Base-by-base conservation (phyloP, 495 filamentous ascomycete species). In the Daldinia grandis region DNA sequence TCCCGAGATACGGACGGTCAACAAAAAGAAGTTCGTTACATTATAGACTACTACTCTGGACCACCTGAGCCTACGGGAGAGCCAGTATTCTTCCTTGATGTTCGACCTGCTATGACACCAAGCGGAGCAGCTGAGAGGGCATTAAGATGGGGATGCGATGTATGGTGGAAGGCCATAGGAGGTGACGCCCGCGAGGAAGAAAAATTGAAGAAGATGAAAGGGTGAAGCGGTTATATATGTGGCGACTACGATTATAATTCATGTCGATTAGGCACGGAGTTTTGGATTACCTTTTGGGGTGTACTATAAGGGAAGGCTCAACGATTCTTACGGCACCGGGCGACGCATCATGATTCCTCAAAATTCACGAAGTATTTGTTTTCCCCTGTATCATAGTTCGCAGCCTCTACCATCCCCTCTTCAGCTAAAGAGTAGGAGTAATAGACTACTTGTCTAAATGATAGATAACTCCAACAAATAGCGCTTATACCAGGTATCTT, bases 21-120 rank as follows among this genome's bases (percentile, higher is more conserved):
- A 69, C 78, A 76, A 62, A 89, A 88, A 76, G 93, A 98, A 83
- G 84, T 97, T 49, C 87, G 95, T 66, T 99, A 99, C 77, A 91
- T 99, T 56, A 99, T 99, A 74, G 95, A 99, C 76, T 99, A 98
- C 79, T 99, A 99, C 79, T 90, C 90, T 7, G 96, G 88, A 0
- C 88, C 90, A 17, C 91, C 92, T 0, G 95, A 99, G 71, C 89
- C 92, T 4, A 93, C 89, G 0, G 95, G 95, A 2, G 93, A 97
- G 74, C 94, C 95, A 2, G 94, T 98, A 6, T 99, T 99, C 82
- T 98, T 89, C 76, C 87, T 99, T 51, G 95, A 99, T 78, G 96
- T 99, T n/a, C 86, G 95, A 64, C 95, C 95, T 12, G 95, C 95
- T 10, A 73, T 97, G n/a, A 94, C 97, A 73, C 94, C 93, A 1